phyloP scores from a whole-genome alignment of 805 yeast genomes.

The Saturnispora sekii region DNA sequence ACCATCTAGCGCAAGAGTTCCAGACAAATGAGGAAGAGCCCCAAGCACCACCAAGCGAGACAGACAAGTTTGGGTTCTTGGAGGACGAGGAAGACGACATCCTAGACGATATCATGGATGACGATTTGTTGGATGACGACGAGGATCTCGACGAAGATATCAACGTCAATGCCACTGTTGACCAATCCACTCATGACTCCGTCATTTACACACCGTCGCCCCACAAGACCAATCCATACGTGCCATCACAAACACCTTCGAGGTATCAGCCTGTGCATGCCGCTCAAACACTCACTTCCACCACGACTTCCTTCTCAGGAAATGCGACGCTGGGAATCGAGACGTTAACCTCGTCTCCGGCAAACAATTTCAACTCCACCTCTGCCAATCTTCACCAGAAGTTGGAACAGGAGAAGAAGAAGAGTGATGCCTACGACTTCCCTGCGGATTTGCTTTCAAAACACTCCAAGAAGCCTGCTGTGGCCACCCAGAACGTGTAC shows the following conservation, averaged over 20 bases:
- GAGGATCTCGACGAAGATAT: background rate
- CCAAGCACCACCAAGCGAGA: conserved; percentile 9
- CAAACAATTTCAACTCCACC: background rate
- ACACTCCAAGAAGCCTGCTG: conserved; percentile 30
- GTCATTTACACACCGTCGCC: conserved; percentile 1
- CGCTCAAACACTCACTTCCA: background rate
- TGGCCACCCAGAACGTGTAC: conserved; percentile 23
- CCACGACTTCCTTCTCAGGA: background rate
- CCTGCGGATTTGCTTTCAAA: conserved; percentile 46
- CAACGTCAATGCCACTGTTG: too few relatives aligned
- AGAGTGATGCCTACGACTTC: conserved; percentile 71
- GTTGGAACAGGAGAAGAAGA: conserved; percentile 34
- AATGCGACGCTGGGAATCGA: conserved; percentile 3
- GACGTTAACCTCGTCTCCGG: background rate
- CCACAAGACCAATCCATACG: background rate
- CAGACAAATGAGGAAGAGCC: background rate
- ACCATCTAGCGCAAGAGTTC: conserved; percentile 3
- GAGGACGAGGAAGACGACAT: conserved; percentile 37
- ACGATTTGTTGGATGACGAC: conserved; percentile 27
- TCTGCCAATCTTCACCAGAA: conserved; percentile 10
- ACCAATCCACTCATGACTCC: background rate
- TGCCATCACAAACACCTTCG: background rate
- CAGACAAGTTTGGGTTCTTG: conserved; percentile 33
- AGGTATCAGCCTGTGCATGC: background rate
- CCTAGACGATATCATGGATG: conserved; percentile 29